Evolutionary conservation across 495 filamentous ascomycete genomes (phyloP).

Genomic region (Penicillium soppii): DNA sequence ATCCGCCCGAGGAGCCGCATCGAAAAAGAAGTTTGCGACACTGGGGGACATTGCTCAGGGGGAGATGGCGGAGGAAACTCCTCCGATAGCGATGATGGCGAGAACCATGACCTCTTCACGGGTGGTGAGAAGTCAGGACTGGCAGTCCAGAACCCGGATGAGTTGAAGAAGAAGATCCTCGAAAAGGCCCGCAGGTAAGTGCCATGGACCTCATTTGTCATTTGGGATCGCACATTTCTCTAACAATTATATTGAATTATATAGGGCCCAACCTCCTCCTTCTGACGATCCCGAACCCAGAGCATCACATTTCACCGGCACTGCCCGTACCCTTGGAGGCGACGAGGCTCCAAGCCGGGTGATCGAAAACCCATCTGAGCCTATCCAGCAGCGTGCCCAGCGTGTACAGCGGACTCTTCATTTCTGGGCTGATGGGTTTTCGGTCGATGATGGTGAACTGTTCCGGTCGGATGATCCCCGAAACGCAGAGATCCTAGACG

Average conservation of each 20-base stretch:
- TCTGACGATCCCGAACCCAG: slow-evolving; percentile 55
- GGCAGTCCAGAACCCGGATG: slow-evolving; percentile 87
- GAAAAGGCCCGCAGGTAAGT: slow-evolving; percentile 76
- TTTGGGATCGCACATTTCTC: too few relatives aligned
- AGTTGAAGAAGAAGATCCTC: slow-evolving; percentile 73
- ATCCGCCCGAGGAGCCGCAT: slow-evolving; percentile 26
- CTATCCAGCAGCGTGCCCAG: slow-evolving; percentile 39
- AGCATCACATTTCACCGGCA: slow-evolving; percentile 68
- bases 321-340: slow-evolving; percentile 84
- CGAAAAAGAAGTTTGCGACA: slow-evolving; percentile 57
- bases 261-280: slow-evolving; percentile 58
- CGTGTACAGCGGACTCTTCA: slow-evolving; percentile 72
- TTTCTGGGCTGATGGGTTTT: slow-evolving; percentile 93
- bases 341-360: slow-evolving; percentile 77
- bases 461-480: slow-evolving; percentile 85
- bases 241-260: too few relatives aligned
- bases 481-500: slow-evolving; percentile 74
- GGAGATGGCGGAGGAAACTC: slow-evolving; percentile 51
- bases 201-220: too few relatives aligned
- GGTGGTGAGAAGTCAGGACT: slow-evolving; percentile 96
- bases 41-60: slow-evolving; percentile 48
- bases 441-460: slow-evolving; percentile 90
- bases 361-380: slow-evolving; percentile 62
- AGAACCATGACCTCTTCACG: slow-evolving; percentile 81
- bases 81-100: slow-evolving; percentile 60